These are phyloP conservation scores for Tricholoma sp. DNA, from an alignment of 768 basidiomycete genomes.

Conservation along the genomic window DNA sequence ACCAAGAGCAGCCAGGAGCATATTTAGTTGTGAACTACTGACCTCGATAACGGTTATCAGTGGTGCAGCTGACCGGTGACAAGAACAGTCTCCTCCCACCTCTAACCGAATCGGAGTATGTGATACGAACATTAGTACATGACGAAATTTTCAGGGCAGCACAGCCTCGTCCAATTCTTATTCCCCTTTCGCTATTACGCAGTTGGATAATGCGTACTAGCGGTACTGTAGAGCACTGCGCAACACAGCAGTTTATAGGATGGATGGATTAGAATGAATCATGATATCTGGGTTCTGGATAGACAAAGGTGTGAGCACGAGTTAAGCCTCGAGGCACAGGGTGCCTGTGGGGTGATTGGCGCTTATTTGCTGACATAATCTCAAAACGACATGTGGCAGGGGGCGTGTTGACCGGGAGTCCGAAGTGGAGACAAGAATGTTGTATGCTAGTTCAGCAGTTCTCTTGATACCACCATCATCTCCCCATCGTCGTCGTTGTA, in stretches of 20 bases:
- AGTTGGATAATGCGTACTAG: background rate
- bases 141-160: background rate
- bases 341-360: slow-evolving; percentile 17
- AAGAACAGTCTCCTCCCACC: background rate
- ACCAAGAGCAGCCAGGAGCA: no score
- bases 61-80: background rate
- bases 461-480: slow-evolving; percentile 10
- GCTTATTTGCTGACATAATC: slow-evolving; percentile 13
- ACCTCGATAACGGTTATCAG: background rate
- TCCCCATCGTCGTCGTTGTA: slow-evolving; percentile 4
- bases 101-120: background rate
- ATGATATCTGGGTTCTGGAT: background rate
- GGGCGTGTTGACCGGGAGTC: slow-evolving; percentile 15
- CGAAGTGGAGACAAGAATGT: slow-evolving; percentile 10
- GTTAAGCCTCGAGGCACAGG: slow-evolving; percentile 12
- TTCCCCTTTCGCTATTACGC: background rate
- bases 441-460: background rate
- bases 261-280: background rate
- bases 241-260: background rate
- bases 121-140: background rate
- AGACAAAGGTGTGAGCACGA: background rate
- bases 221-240: background rate
- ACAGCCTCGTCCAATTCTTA: background rate
- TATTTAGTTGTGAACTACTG: background rate
- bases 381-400: slow-evolving; percentile 16